phyloP scores from a whole-genome alignment of 371 early-diverging fungal species.

The Actinomucor elegans region DNA sequence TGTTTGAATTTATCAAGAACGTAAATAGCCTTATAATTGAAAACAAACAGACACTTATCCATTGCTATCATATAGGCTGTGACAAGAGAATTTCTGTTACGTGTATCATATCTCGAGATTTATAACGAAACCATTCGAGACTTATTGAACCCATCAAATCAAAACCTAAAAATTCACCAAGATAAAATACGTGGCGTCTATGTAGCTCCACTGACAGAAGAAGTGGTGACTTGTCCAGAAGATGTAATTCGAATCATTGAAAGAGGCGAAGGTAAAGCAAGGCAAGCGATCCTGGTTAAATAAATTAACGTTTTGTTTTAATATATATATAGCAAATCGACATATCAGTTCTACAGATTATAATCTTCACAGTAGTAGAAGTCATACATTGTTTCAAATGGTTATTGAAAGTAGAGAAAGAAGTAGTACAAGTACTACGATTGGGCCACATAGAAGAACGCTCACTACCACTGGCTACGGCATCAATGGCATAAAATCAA shows the following conservation, averaged over 20 bases:
- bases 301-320: too few species aligned
- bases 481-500: slow-evolving; percentile 5
- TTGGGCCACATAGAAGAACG: slow-evolving; percentile 8
- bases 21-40: slow-evolving; percentile 25
- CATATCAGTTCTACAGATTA: slow-evolving; percentile 88
- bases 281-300: neutral
- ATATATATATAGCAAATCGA: slow-evolving; percentile 58
- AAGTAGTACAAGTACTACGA: slow-evolving; percentile 14
- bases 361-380: slow-evolving; percentile 88
- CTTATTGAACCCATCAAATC: slow-evolving; percentile 73
- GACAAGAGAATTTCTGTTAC: slow-evolving; percentile 78
- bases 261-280: slow-evolving; percentile 75
- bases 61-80: slow-evolving; percentile 21
- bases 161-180: slow-evolving; percentile 69
- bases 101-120: slow-evolving; percentile 95
- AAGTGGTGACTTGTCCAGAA: slow-evolving; percentile 80
- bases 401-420: slow-evolving; percentile 54
- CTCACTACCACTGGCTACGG: slow-evolving; percentile 13
- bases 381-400: slow-evolving; percentile 95
- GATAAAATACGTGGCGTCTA: slow-evolving; percentile 72
- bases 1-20: slow-evolving; percentile 53
- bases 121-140: slow-evolving; percentile 93
- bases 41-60: neutral
- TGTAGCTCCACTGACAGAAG: slow-evolving; percentile 86
- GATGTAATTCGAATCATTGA: slow-evolving; percentile 82